phyloP scores from a whole-genome alignment of 768 basidiomycete species.

The Tremella yokohamensis region DNA sequence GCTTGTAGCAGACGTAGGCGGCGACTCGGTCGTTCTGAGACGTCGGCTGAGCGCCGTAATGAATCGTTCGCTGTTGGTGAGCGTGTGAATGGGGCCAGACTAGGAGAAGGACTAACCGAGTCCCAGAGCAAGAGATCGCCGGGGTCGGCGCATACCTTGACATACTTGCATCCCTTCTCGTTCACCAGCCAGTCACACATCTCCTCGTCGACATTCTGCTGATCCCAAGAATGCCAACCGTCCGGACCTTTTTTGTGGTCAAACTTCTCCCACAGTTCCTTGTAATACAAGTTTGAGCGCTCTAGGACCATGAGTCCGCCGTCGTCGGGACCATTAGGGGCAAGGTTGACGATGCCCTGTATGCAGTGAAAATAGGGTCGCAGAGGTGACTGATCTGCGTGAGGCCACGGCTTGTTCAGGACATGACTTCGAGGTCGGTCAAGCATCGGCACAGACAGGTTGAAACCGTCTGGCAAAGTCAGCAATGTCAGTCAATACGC shows the following conservation, averaged over 20 bases:
- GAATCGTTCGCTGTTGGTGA: conserved; percentile 15
- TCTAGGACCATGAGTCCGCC: conserved; percentile 51
- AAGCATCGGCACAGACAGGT: conserved; percentile 27
- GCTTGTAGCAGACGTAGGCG: conserved; percentile 36
- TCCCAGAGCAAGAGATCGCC: conserved; percentile 50
- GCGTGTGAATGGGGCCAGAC: background rate
- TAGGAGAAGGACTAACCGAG: too few species aligned
- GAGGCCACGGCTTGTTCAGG: conserved; percentile 16
- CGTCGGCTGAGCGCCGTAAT: conserved; percentile 37
- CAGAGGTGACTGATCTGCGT: conserved; percentile 20
- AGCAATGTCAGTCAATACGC: background rate
- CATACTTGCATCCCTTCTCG: conserved; percentile 37
- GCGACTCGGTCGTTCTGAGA: conserved; percentile 32
- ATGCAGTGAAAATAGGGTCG: conserved; percentile 26
- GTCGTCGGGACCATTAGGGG: conserved; percentile 50
- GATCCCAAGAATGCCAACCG: too few species aligned
- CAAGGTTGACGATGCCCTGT: conserved; percentile 38
- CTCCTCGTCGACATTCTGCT: background rate
- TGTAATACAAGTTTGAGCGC: conserved; percentile 22
- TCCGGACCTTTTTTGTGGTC: background rate
- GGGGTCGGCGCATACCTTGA: conserved; percentile 43
- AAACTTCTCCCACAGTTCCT: conserved; percentile 14
- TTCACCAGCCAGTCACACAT: conserved; percentile 44
- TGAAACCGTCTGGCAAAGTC: conserved; percentile 21
- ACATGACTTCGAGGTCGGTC: conserved; percentile 12